Conservation (phyloP, 2,329 filamentous ascomycete species). For the Cytospora leucostoma region DNA sequence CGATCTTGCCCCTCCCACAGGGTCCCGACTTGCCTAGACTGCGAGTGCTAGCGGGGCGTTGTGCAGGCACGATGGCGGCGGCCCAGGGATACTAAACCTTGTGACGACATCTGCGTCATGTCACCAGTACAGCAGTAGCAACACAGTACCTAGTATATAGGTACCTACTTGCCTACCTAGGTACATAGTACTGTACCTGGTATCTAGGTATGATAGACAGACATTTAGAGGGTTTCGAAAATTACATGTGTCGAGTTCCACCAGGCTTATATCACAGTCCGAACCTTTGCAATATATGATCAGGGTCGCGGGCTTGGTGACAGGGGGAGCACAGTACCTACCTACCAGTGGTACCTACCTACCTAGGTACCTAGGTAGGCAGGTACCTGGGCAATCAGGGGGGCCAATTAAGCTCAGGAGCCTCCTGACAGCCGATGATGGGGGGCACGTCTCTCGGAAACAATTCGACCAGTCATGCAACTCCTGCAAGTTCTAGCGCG, state of each 20-base stretch:
- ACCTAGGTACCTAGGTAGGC: background rate
- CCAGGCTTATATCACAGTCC: too few relatives aligned
- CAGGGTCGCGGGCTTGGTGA: too few relatives aligned
- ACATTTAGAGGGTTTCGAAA: too few relatives aligned
- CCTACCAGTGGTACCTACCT: too few relatives aligned
- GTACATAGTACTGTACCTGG: too few relatives aligned
- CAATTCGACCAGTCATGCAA: slow-evolving; percentile 5
- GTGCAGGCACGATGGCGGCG: slow-evolving; percentile 1
- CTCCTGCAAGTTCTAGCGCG: slow-evolving; percentile 14
- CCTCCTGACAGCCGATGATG: slow-evolving; percentile 6
- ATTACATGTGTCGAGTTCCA: too few relatives aligned
- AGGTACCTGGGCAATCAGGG: background rate
- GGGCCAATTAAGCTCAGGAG: slow-evolving; percentile 4
- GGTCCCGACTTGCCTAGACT: background rate
- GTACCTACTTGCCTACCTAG: too few relatives aligned
- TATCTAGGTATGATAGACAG: too few relatives aligned
- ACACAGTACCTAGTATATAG: too few relatives aligned
- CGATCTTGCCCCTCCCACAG: background rate
- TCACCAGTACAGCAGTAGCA: background rate
- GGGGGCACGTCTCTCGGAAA: background rate
- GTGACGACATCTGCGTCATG: background rate
- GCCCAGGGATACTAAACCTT: background rate
- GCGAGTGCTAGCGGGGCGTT: background rate
- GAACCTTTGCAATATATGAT: background rate
- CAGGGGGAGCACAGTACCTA: too few relatives aligned